Conservation (phyloP, 306 rosid species). For the Trifolium pratense region DNA sequence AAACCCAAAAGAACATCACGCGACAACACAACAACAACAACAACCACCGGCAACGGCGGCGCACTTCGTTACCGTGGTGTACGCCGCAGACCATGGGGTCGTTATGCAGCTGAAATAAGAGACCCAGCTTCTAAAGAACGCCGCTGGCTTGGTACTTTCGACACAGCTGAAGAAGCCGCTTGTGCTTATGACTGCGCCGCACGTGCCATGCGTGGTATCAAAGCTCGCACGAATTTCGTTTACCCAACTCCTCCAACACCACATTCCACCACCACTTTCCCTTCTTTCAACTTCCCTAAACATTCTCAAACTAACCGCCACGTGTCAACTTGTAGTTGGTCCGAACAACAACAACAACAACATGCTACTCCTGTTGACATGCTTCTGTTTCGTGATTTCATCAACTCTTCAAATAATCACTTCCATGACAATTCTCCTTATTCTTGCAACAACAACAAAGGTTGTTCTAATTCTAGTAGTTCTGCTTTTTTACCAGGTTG, state of each 20-base stretch:
- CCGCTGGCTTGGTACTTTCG: constrained; percentile 96
- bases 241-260: constrained; percentile 60
- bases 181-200: constrained; percentile 97
- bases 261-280: constrained; percentile 33
- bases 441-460: constrained; percentile 24
- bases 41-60: background rate
- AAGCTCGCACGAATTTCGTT: constrained; percentile 83
- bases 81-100: constrained; percentile 96
- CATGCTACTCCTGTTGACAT: too few species aligned
- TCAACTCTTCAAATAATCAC: constrained; percentile 34
- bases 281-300: constrained; percentile 46
- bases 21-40: constrained; percentile 36
- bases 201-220: constrained; percentile 87
- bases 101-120: constrained; percentile 95
- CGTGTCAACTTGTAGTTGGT: background rate
- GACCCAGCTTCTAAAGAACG: constrained; percentile 92
- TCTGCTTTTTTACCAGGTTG: constrained; percentile 17
- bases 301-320: constrained; percentile 37
- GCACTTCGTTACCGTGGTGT: constrained; percentile 84
- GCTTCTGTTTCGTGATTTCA: constrained; percentile 59
- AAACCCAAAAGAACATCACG: constrained; percentile 47
- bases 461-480: background rate
- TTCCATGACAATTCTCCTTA: constrained; percentile 34
- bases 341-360: background rate
- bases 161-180: constrained; percentile 98